Conservation (phyloP, 1,284 basidiomycete genomes). For the Leccinum cinnamomeum region DNA sequence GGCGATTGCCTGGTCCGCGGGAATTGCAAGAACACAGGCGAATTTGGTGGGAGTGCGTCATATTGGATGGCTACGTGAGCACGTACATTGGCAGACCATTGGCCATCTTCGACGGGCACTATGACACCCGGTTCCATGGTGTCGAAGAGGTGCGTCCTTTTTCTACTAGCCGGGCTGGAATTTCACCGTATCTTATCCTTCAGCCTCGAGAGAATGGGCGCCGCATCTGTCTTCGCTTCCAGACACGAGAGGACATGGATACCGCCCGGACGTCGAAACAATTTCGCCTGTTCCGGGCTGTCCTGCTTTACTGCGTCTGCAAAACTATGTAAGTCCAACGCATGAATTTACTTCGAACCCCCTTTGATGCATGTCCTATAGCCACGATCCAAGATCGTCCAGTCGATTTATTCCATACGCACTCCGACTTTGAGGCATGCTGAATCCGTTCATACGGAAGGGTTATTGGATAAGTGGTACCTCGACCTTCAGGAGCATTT, state of each 20-base stretch:
- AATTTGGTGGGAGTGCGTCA: constrained; percentile 80
- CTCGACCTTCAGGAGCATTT: constrained; percentile 71
- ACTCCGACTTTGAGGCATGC: constrained; percentile 54
- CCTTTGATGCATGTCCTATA: constrained; percentile 31
- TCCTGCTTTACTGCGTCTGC: constrained; percentile 79
- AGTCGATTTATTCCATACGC: constrained; percentile 72
- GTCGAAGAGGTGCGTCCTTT: constrained; percentile 54
- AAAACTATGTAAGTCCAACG: constrained; percentile 56
- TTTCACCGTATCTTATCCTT: constrained; percentile 7
- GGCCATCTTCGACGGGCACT: constrained; percentile 78
- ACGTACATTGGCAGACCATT: constrained; percentile 80
- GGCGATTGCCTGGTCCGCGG: constrained; percentile 57
- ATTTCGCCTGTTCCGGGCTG: constrained; percentile 47
- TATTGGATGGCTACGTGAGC: constrained; percentile 80
- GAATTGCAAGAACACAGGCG: constrained; percentile 74
- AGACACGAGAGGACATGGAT: constrained; percentile 32
- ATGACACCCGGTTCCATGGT: constrained; percentile 71
- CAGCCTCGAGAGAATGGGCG: constrained; percentile 63
- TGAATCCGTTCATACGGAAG: constrained; percentile 62
- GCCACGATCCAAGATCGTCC: constrained; percentile 70
- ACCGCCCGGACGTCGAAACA: constrained; percentile 21
- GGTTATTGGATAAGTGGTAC: constrained; percentile 75
- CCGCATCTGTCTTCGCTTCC: constrained; percentile 42
- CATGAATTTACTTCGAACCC: neutral
- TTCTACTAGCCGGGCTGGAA: neutral